These are phyloP conservation scores for Amylocystis lapponica DNA, from an alignment of 768 basidiomycete genomes.

Conservation along the genomic window DNA sequence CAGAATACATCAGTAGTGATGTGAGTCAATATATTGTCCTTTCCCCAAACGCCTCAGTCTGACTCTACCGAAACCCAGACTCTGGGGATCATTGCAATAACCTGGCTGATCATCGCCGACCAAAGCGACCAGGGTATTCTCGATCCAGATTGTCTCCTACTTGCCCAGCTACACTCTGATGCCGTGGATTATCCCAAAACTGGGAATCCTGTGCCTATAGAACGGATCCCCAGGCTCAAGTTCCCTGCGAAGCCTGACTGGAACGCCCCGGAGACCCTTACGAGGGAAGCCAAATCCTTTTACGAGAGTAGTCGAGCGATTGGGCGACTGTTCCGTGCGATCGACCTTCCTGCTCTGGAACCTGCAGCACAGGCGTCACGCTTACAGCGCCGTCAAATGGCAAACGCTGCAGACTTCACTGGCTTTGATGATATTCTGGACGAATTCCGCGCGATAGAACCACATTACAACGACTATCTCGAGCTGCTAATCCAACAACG, in stretches of 20 bases:
- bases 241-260: constrained; percentile 48
- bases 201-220: constrained; percentile 26
- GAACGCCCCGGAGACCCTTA: constrained; percentile 56
- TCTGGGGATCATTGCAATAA: constrained; percentile 55
- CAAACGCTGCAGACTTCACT: constrained; percentile 15
- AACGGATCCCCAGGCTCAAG: constrained; percentile 39
- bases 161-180: constrained; percentile 54
- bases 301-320: constrained; percentile 49
- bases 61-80: constrained; percentile 27
- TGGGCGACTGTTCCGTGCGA: constrained; percentile 55
- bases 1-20: constrained; percentile 64
- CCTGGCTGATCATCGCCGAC: constrained; percentile 64
- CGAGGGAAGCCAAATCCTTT: constrained; percentile 8
- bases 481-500: constrained; percentile 12
- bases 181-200: constrained; percentile 68
- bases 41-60: background rate
- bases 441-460: constrained; percentile 4
- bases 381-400: constrained; percentile 16
- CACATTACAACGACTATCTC: constrained; percentile 7
- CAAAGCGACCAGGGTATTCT: constrained; percentile 40
- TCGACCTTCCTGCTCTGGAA: constrained; percentile 42
- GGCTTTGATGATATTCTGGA: constrained; percentile 26
- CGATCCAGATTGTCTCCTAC: constrained; percentile 43
- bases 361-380: constrained; percentile 10
- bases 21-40: constrained; percentile 28